phyloP scores from a whole-genome alignment of 192 early-diverging fungal species.

The Rhizoclosmatium sp. region DNA sequence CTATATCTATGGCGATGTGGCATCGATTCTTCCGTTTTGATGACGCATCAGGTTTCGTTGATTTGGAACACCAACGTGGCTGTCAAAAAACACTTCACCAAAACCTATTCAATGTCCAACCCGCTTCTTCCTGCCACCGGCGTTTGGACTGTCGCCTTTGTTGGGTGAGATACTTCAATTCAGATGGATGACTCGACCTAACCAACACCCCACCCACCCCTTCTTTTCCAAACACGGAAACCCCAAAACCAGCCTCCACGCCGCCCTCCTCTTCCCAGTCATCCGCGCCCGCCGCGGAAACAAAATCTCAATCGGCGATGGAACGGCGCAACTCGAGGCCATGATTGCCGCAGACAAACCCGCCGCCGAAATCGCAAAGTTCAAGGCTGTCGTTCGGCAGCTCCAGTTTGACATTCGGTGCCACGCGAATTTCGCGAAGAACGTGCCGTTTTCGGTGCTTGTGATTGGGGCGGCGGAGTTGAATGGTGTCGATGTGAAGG shows the following conservation, averaged over 20 bases:
- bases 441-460: background rate
- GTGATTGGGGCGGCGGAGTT: background rate
- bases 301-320: slow-evolving; percentile 22
- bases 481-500: background rate
- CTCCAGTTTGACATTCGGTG: background rate
- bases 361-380: background rate
- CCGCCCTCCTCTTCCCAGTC: background rate
- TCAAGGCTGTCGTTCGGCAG: background rate
- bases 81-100: background rate
- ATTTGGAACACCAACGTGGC: background rate
- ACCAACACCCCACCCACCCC: too few species aligned
- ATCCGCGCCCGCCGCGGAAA: slow-evolving; percentile 4
- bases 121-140: background rate
- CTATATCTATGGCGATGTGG: too few species aligned
- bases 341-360: background rate
- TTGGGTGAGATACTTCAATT: background rate
- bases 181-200: too few species aligned
- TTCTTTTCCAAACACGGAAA: slow-evolving; percentile 27
- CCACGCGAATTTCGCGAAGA: slow-evolving; percentile 14
- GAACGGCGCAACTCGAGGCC: background rate
- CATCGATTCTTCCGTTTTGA: background rate
- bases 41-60: background rate
- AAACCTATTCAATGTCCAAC: background rate
- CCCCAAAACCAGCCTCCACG: slow-evolving; percentile 1
- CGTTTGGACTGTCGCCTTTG: slow-evolving; percentile 2